phyloP scores from a whole-genome alignment of 179 eudicot genomes.

The Nepenthes alata region DNA sequence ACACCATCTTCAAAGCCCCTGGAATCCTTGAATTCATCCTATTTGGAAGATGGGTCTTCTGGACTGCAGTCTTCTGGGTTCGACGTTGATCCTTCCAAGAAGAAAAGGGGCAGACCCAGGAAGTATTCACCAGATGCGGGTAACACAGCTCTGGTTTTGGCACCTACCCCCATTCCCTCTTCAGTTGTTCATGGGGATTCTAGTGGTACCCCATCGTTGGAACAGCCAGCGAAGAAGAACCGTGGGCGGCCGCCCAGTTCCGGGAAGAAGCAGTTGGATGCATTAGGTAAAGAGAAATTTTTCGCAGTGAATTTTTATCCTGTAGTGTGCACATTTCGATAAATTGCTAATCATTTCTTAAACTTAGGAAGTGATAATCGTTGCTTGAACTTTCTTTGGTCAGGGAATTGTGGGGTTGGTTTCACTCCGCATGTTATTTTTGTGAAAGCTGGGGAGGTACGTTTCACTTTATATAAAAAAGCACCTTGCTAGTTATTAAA shows the following conservation, averaged over 20 bases:
- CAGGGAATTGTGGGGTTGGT: constrained; percentile 71
- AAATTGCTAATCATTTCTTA: too few species aligned
- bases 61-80: constrained; percentile 22
- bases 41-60: constrained; percentile 28
- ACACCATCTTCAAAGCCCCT: constrained; percentile 17
- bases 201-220: constrained; percentile 27
- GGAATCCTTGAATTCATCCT: constrained; percentile 21
- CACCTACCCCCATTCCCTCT: constrained; percentile 36
- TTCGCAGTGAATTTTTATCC: not conserved
- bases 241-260: constrained; percentile 76
- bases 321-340: constrained; percentile 5
- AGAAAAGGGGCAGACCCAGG: constrained; percentile 80
- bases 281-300: constrained; percentile 35
- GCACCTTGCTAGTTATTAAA: not conserved
- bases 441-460: constrained; percentile 47
- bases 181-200: constrained; percentile 17
- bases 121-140: constrained; percentile 69
- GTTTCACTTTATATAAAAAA: constrained; percentile 2
- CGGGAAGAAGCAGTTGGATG: constrained; percentile 67
- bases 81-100: constrained; percentile 32
- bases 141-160: constrained; percentile 52
- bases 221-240: constrained; percentile 32
- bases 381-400: constrained; percentile 6
- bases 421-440: constrained; percentile 51
- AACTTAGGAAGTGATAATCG: not conserved